phyloP scores from a whole-genome alignment of 139 green algal genomes.

The Auxenochlorella pyrenoidosa region DNA sequence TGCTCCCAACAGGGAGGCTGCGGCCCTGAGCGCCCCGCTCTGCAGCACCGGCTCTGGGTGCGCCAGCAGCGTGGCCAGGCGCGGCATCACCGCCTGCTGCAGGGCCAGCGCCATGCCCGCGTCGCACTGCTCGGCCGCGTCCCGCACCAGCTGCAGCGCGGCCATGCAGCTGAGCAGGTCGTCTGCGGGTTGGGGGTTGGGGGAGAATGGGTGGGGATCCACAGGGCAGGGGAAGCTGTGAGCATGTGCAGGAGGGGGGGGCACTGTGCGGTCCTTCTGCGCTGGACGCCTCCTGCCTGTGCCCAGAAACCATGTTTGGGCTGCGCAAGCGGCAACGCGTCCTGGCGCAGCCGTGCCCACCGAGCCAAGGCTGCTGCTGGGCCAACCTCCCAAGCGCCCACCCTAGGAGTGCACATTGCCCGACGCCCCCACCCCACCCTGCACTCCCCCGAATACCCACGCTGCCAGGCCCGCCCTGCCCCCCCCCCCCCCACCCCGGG shows the following conservation, averaged over 20 bases:
- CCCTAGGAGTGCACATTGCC: too few relatives aligned
- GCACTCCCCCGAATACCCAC: too few relatives aligned
- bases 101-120: conserved; percentile 6
- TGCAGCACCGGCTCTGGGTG: conserved; percentile 26
- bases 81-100: background rate
- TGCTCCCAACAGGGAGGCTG: background rate
- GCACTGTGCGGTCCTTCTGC: too few relatives aligned
- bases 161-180: conserved; percentile 39
- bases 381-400: too few relatives aligned
- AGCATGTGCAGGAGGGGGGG: too few relatives aligned
- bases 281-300: too few relatives aligned
- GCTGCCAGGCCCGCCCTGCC: background rate
- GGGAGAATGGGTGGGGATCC: background rate
- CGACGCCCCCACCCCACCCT: too few relatives aligned
- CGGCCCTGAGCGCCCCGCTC: conserved; percentile 17
- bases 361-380: too few relatives aligned
- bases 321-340: too few relatives aligned
- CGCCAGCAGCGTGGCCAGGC: conserved; percentile 14
- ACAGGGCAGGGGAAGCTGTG: too few relatives aligned
- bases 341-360: too few relatives aligned
- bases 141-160: conserved; percentile 29
- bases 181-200: background rate
- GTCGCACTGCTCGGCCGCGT: conserved; percentile 25
- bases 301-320: too few relatives aligned
- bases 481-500: background rate